Conservation (phyloP, 2,329 filamentous ascomycete genomes). For the Macrophomina tecta region DNA sequence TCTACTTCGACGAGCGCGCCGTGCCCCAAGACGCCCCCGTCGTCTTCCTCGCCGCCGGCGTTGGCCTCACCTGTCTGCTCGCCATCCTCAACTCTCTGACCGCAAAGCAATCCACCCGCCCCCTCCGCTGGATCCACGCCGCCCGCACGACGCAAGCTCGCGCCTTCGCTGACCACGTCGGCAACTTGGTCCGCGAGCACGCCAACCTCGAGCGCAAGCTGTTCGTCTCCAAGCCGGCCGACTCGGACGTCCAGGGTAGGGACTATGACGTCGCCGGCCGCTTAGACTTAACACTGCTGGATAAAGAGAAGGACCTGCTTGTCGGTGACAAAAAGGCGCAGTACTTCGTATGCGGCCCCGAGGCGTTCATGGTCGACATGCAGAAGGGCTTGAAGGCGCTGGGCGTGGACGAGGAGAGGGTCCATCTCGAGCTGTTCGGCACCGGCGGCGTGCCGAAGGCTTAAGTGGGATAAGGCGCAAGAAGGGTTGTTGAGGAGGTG, state of each 20-base stretch:
- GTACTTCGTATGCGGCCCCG: constrained; percentile 77
- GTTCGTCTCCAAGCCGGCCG: constrained; percentile 62
- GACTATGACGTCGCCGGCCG: constrained; percentile 67
- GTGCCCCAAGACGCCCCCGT: constrained; percentile 51
- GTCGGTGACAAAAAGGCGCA: constrained; percentile 60
- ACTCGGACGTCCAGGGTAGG: constrained; percentile 53
- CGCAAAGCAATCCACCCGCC: constrained; percentile 46
- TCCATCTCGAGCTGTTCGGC: constrained; percentile 71
- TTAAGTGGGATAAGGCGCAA: constrained; percentile 24
- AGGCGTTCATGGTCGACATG: constrained; percentile 70
- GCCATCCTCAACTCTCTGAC: constrained; percentile 66
- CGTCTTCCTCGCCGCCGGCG: constrained; percentile 71
- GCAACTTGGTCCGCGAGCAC: constrained; percentile 50
- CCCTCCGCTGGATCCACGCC: constrained; percentile 68
- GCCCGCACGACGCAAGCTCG: constrained; percentile 58
- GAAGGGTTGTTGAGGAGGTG: constrained; percentile 29
- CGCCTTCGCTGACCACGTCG: constrained; percentile 63
- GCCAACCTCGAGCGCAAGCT: constrained; percentile 58
- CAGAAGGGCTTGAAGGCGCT: constrained; percentile 58
- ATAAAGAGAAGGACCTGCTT: constrained; percentile 61
- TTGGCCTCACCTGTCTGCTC: constrained; percentile 71
- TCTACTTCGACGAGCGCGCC: constrained; percentile 61
- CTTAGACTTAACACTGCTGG: constrained; percentile 64
- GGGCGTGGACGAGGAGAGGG: constrained; percentile 64
- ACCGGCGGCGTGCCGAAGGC: constrained; percentile 35